Conservation (phyloP, 177 flowering plant species). For the Vitis hybrid region DNA sequence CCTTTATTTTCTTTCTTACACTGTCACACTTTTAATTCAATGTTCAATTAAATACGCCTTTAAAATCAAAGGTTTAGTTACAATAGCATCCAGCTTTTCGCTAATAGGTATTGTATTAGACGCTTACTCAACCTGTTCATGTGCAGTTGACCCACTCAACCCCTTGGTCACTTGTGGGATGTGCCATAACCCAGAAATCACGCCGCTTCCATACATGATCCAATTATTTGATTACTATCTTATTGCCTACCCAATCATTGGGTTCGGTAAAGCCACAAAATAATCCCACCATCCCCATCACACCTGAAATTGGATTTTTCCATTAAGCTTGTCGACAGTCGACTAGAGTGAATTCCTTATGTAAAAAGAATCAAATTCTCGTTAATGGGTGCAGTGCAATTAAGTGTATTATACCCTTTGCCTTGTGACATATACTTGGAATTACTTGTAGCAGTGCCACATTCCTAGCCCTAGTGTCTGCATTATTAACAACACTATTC, state of each 20-base stretch:
- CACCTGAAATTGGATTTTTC: no score
- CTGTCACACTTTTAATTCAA: not conserved
- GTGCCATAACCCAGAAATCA: slow-evolving; percentile 26
- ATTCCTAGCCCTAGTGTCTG: no score
- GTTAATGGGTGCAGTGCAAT: no score
- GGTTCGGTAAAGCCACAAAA: slow-evolving; percentile 9
- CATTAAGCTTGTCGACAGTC: no score
- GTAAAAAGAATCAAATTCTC: no score
- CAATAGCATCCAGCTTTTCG: not conserved
- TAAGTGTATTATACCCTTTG: no score
- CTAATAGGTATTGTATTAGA: not conserved
- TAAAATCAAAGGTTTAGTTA: no score
- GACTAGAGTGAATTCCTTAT: no score
- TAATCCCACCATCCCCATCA: not conserved
- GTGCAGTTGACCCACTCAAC: slow-evolving; percentile 24
- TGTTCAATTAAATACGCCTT: not conserved
- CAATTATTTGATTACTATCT: slow-evolving; percentile 15
- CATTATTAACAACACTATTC: no score
- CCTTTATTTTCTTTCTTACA: not conserved
- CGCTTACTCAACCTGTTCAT: slow-evolving; percentile 11
- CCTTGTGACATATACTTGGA: no score
- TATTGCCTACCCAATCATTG: slow-evolving; percentile 15
- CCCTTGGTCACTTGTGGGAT: slow-evolving; percentile 2
- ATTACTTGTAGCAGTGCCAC: no score
- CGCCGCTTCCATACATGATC: slow-evolving; percentile 19